Evolutionary conservation across 352 stramenopile species (phyloP).

Genomic region (Pythium brachiatum): DNA sequence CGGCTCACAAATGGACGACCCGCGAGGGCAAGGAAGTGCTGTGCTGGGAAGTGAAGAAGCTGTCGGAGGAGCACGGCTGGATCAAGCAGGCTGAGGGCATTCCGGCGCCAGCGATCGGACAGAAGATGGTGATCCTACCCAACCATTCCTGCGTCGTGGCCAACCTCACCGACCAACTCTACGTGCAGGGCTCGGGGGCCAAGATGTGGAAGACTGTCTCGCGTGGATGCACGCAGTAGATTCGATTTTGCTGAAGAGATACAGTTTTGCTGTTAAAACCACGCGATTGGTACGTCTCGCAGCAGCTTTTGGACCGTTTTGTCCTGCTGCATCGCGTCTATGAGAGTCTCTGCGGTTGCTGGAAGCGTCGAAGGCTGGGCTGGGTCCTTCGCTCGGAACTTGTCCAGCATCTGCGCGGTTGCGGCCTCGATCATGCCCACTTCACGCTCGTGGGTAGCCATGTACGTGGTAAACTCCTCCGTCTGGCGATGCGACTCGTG

Average conservation of each 20-base stretch:
- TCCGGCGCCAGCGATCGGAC: conserved; percentile 42
- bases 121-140: conserved; percentile 57
- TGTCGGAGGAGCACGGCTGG: conserved; percentile 79
- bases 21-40: conserved; percentile 38
- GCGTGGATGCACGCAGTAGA: conserved; percentile 56
- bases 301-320: conserved; percentile 23
- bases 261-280: conserved; percentile 38
- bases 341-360: conserved; percentile 28
- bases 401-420: conserved; percentile 54
- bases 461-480: conserved; percentile 53
- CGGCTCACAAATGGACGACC: conserved; percentile 30
- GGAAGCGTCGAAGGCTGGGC: conserved; percentile 31
- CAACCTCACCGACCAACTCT: conserved; percentile 68
- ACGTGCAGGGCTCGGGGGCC: conserved; percentile 40
- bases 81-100: conserved; percentile 54
- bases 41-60: conserved; percentile 66
- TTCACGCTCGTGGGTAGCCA: conserved; percentile 57
- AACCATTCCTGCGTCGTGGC: conserved; percentile 68
- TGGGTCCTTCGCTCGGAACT: conserved; percentile 47
- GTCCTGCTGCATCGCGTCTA: conserved; percentile 23
- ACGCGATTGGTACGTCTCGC: conserved; percentile 33
- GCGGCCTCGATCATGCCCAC: conserved; percentile 46
- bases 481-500: conserved; percentile 55
- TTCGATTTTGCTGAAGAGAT: background rate
- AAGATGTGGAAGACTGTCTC: conserved; percentile 59